Base-by-base conservation (phyloP, 768 basidiomycete species). In the Mycena latifolia region DNA sequence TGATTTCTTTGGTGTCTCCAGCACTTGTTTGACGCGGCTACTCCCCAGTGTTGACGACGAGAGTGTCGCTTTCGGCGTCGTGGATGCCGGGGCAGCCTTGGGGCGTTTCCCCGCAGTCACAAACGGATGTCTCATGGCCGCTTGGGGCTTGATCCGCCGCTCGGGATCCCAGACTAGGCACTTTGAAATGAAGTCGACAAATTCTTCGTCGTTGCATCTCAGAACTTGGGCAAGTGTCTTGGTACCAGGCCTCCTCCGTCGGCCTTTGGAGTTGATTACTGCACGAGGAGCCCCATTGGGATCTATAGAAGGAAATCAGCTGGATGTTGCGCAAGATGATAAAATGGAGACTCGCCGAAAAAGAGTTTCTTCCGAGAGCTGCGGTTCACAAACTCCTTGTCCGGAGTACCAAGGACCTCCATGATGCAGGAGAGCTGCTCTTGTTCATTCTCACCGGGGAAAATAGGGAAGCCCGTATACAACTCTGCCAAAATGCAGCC, bases 121-220 rank as follows among this genome's bases (percentile, higher is more conserved):
- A 80, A 95, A 98, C 14, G 93, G 92, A 79, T 98, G 97, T 25
- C 95, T 89, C 81, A 98, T 77, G 0, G 97, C 97, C 12, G 92
- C 87, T 71, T 95, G 92, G 5, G 97, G 97, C 77, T 98, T 99
- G 75, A 99, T 86, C 33, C 98, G 88, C 55, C 94, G 88, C 72
- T 99, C 97, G 11, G 98, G 98, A 80, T 99, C 98, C 96, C 96
- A 99, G 29, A 93, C 86, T n/a, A 99, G 84, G 79, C 98, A 99
- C 77, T 97, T 98, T 1, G 93, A 85, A 69, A 99, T 92, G 77
- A 99, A 99, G 80, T 99, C 98, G 61, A 99, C 85, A 70, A 99
- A 99, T 47, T 93, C 90, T 63, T 97, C 95, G 74, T 99, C 98
- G 63, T 96, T 94, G 74, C 92, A 94, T 61, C 94, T 89, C 53